Percentiles rank a stretch among this genome's conserved stretches.
Conservation (phyloP, 352 stramenopile genomes). For the Phytophthora constricta region DNA sequence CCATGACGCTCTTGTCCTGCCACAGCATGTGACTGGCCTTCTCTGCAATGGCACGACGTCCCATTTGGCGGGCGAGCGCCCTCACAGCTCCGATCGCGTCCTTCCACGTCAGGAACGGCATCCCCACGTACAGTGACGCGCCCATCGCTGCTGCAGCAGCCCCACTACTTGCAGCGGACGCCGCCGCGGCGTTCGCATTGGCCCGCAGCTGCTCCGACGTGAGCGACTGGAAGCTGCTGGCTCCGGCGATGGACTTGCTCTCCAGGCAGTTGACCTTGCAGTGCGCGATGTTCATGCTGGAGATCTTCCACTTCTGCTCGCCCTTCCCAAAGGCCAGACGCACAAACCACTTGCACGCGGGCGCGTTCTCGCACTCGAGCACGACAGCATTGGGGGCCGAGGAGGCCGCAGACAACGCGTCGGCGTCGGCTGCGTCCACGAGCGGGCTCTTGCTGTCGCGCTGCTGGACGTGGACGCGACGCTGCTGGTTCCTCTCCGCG, state of each 20-base stretch:
- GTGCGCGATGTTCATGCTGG: slow-evolving; percentile 70
- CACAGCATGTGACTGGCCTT: slow-evolving; percentile 55
- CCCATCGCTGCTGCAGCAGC: slow-evolving; percentile 21
- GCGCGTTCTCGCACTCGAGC: slow-evolving; percentile 69
- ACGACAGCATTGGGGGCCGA: slow-evolving; percentile 51
- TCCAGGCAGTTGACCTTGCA: slow-evolving; percentile 67
- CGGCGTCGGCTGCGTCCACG: slow-evolving; percentile 3
- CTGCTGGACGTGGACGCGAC: slow-evolving; percentile 60
- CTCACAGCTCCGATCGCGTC: slow-evolving; percentile 60
- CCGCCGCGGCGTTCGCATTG: slow-evolving; percentile 9
- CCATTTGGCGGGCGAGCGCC: slow-evolving; percentile 60
- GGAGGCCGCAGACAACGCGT: neutral
- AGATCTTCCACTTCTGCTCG: slow-evolving; percentile 79
- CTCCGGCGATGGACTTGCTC: slow-evolving; percentile 6
- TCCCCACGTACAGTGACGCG: slow-evolving; percentile 49
- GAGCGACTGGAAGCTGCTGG: slow-evolving; percentile 44
- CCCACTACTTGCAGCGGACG: neutral
- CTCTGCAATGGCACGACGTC: slow-evolving; percentile 58
- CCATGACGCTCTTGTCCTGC: slow-evolving; percentile 51
- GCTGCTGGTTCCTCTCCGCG: slow-evolving; percentile 59
- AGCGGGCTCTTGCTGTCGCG: slow-evolving; percentile 14
- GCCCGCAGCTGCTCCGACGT: slow-evolving; percentile 24
- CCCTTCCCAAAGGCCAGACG: slow-evolving; percentile 65
- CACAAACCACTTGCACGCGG: slow-evolving; percentile 81
- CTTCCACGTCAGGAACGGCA: slow-evolving; percentile 66